Evolutionary conservation across 208 protist genomes (phyloP).

Genomic region (Leishmania mexicana): DNA sequence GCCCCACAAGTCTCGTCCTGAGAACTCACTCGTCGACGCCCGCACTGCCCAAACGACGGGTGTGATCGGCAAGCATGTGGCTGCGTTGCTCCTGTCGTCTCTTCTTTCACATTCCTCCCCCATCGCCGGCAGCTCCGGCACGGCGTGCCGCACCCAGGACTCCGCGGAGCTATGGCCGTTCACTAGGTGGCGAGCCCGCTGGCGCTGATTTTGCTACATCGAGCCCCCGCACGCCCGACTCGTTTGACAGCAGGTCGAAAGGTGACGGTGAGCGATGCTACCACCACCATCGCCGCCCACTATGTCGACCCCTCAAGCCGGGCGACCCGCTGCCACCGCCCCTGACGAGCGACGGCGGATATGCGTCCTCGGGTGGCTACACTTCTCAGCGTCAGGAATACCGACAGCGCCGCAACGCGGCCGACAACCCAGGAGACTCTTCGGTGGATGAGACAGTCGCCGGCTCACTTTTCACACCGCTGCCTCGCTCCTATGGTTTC

Average conservation of each 20-base stretch:
- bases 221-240: not conserved
- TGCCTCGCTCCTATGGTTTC: slow-evolving; percentile 63
- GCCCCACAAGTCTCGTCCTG: not conserved
- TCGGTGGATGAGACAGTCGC: slow-evolving; percentile 11
- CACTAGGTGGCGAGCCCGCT: not conserved
- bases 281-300: not conserved
- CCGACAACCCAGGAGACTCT: not conserved
- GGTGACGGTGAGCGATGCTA: not conserved
- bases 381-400: slow-evolving; percentile 34
- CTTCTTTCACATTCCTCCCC: slow-evolving; percentile 25
- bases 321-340: slow-evolving; percentile 24
- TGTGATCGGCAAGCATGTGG: not conserved
- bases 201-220: not conserved
- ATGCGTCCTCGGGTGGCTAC: slow-evolving; percentile 10
- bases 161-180: not conserved
- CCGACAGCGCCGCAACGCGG: slow-evolving; percentile 10
- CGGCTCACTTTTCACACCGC: slow-evolving; percentile 64
- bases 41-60: not conserved
- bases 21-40: not conserved
- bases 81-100: slow-evolving; percentile 4
- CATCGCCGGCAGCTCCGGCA: slow-evolving; percentile 1
- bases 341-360: not conserved
- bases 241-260: not conserved
- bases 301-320: slow-evolving; percentile 10
- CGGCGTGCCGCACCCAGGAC: slow-evolving; percentile 7